Conservation (phyloP, 352 stramenopile genomes). For the Elongisporangium anandrum region DNA sequence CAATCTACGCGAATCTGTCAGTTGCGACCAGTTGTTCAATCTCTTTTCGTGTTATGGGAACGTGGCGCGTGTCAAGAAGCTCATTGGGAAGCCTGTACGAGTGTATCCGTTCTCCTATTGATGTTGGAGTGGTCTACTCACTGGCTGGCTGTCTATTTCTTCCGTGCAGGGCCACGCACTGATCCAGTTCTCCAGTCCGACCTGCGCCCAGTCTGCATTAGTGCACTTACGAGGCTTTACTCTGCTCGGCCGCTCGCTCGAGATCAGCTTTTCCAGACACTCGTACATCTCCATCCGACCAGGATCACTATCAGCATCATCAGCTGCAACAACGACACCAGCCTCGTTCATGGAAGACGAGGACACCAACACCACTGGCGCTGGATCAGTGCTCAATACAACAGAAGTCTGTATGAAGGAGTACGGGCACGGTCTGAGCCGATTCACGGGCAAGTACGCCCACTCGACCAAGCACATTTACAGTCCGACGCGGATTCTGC, state of each 20-base stretch:
- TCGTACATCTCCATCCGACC: conserved; percentile 37
- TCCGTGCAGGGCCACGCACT: conserved; percentile 41
- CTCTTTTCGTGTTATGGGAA: conserved; percentile 72
- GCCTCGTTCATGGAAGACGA: neutral
- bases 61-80: conserved; percentile 54
- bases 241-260: conserved; percentile 40
- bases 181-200: conserved; percentile 47
- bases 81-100: conserved; percentile 36
- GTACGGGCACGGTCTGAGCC: conserved; percentile 43
- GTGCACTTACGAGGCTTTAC: conserved; percentile 53
- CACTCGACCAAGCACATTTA: conserved; percentile 60
- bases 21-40: conserved; percentile 65
- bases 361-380: neutral
- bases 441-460: conserved; percentile 60
- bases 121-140: neutral
- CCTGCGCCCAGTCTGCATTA: conserved; percentile 38
- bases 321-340: neutral
- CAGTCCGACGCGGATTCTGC: conserved; percentile 59
- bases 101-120: neutral
- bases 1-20: conserved; percentile 45
- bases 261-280: conserved; percentile 66
- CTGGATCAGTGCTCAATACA: neutral
- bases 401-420: conserved; percentile 26
- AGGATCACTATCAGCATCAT: neutral
- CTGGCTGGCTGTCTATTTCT: neutral